These are phyloP conservation scores for Carpinus fangiana DNA, from an alignment of 306 rosid species.

Conservation along the genomic window DNA sequence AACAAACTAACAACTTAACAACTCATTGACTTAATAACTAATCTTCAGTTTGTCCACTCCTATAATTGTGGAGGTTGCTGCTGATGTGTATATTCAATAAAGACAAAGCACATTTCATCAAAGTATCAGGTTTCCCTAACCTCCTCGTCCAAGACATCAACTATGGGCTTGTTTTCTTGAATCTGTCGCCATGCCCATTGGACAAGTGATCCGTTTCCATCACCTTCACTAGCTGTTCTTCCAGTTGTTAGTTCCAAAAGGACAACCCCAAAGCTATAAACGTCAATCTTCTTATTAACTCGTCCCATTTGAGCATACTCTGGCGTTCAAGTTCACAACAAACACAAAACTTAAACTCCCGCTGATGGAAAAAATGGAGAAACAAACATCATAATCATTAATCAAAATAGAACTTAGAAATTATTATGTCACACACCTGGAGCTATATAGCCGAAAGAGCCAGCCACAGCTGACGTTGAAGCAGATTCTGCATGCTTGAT, in stretches of 20 bases:
- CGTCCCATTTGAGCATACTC: constrained; percentile 56
- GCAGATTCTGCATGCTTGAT: constrained; percentile 65
- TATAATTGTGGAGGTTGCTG: no score
- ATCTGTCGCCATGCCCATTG: constrained; percentile 59
- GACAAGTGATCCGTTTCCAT: constrained; percentile 58
- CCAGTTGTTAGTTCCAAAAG: constrained; percentile 68
- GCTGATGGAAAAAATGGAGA: neutral
- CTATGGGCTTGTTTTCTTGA: constrained; percentile 38
- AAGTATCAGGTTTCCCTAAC: constrained; percentile 42
- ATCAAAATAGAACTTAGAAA: neutral
- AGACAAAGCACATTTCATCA: constrained; percentile 56
- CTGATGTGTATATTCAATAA: no score
- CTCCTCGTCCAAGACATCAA: constrained; percentile 56
- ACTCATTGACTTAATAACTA: no score
- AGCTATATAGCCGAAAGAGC: constrained; percentile 89
- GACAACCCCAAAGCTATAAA: constrained; percentile 71
- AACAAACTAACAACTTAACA: no score
- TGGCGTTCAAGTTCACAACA: constrained; percentile 30
- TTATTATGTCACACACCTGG: constrained; percentile 55
- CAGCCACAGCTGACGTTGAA: constrained; percentile 71
- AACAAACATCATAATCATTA: neutral
- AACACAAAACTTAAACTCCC: neutral
- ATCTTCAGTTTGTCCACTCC: no score
- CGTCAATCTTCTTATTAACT: constrained; percentile 69
- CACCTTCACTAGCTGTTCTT: constrained; percentile 57